Percentiles rank a stretch among this genome's conserved stretches.
phyloP scores from a whole-genome alignment of 1,284 basidiomycete genomes.

The Boletus mariae region DNA sequence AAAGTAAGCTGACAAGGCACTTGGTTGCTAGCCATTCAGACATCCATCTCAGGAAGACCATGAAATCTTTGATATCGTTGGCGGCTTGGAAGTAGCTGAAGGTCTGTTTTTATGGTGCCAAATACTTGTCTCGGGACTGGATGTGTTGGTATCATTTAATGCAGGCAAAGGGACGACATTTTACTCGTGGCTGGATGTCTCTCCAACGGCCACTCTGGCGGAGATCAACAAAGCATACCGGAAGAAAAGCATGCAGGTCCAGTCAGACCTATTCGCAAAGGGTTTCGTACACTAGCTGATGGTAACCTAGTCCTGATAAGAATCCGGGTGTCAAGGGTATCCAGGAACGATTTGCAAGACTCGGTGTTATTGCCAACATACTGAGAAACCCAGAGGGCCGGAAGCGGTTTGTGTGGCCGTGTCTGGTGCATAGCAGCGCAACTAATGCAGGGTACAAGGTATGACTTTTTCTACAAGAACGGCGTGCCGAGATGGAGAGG shows the following conservation, averaged over 20 bases:
- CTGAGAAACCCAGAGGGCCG: constrained; percentile 73
- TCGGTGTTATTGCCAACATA: constrained; percentile 84
- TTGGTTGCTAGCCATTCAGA: constrained; percentile 7
- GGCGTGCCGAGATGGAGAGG: constrained; percentile 88
- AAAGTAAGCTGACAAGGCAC: constrained; percentile 42
- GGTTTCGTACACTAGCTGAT: constrained; percentile 10
- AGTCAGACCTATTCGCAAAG: constrained; percentile 50
- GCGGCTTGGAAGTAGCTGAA: constrained; percentile 76
- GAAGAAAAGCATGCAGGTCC: constrained; percentile 82
- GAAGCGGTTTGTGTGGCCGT: constrained; percentile 55
- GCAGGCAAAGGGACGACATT: constrained; percentile 83
- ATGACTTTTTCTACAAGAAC: constrained; percentile 90
- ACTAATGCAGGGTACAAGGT: constrained; percentile 41
- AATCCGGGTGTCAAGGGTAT: constrained; percentile 79
- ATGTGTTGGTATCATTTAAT: neutral
- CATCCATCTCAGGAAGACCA: constrained; percentile 67
- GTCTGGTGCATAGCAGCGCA: neutral
- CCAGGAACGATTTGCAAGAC: constrained; percentile 82
- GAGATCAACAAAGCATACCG: constrained; percentile 88
- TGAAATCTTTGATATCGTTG: constrained; percentile 96
- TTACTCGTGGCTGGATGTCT: constrained; percentile 81
- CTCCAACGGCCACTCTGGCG: constrained; percentile 61
- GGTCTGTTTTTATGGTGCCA: constrained; percentile 41
- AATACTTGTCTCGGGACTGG: constrained; percentile 3
- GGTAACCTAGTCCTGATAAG: constrained; percentile 79